Conservation (phyloP, 78 protist species). For the Polysphondylium violaceum region DNA sequence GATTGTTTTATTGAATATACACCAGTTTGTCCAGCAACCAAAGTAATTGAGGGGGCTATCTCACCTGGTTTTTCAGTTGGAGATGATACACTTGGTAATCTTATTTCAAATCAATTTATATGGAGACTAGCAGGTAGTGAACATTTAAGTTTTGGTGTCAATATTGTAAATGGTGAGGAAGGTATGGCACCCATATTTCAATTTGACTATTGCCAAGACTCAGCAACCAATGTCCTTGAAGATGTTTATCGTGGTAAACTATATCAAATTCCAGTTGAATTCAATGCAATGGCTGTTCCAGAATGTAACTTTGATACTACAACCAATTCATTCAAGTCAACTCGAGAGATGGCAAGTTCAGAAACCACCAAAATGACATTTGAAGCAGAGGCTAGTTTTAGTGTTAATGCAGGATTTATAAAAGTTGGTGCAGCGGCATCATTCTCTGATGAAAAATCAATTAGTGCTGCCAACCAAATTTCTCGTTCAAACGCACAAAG, state of each 20-base stretch:
- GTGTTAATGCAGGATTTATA: neutral
- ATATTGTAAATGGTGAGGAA: neutral
- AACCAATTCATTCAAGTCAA: neutral
- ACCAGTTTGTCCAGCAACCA: neutral
- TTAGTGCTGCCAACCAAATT: neutral
- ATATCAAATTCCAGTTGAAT: neutral
- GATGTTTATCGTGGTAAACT: neutral
- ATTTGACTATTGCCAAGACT: neutral
- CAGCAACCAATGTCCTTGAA: neutral
- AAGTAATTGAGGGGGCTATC: neutral
- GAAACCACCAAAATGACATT: neutral
- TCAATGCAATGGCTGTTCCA: neutral
- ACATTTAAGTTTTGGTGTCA: neutral
- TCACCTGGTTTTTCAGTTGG: neutral
- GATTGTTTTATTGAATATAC: neutral
- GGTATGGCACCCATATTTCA: neutral
- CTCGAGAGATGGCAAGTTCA: neutral
- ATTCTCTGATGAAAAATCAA: neutral
- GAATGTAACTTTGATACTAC: neutral
- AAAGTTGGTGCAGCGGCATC: neutral
- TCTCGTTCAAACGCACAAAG: neutral
- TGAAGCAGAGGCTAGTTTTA: neutral
- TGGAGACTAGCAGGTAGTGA: neutral
- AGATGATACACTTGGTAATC: neutral
- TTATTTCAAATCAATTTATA: conserved; percentile 16